These are phyloP conservation scores for Sporothrix inflata DNA, from an alignment of 2,329 filamentous ascomycete species.

Conservation along the genomic window DNA sequence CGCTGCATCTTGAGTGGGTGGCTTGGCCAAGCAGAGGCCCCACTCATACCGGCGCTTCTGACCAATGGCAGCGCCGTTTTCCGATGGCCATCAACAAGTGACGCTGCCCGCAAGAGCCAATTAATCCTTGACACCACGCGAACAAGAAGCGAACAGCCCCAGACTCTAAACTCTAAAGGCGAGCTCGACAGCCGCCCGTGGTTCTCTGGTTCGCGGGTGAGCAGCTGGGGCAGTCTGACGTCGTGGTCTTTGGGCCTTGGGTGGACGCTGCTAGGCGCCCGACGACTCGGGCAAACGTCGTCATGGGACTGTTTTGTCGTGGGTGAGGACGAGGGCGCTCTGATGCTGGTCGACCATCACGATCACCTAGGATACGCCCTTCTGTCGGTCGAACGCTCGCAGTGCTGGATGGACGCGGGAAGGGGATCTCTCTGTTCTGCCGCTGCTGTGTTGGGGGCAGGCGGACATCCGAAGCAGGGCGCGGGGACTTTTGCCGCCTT, in stretches of 20 bases:
- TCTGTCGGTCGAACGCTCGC: not conserved
- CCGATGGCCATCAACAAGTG: not conserved
- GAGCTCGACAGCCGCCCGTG: not conserved
- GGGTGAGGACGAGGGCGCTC: not conserved
- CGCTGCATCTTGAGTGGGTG: not conserved
- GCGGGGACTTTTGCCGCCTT: constrained; percentile 7
- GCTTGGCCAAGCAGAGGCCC: not conserved
- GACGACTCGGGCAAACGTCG: not conserved
- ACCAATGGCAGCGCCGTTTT: not conserved
- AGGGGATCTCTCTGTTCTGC: not conserved
- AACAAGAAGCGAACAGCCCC: not conserved
- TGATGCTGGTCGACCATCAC: not conserved
- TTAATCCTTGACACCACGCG: constrained; percentile 14
- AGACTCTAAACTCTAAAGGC: not conserved
- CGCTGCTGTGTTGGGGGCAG: not conserved
- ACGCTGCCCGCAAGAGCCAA: not conserved
- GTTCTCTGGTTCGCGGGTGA: not conserved
- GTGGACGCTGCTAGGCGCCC: not conserved
- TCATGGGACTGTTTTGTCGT: not conserved
- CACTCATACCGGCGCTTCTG: not conserved
- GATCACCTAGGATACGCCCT: not conserved
- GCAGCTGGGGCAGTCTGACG: not conserved
- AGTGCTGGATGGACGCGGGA: not conserved
- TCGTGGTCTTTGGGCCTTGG: not conserved
- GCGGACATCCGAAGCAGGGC: constrained; percentile 5